A percentile compares a stretch with the other conserved stretches of the same genome.
phyloP scores from a whole-genome alignment of 2,329 filamentous ascomycete genomes.

The Didymella arachidicola region DNA sequence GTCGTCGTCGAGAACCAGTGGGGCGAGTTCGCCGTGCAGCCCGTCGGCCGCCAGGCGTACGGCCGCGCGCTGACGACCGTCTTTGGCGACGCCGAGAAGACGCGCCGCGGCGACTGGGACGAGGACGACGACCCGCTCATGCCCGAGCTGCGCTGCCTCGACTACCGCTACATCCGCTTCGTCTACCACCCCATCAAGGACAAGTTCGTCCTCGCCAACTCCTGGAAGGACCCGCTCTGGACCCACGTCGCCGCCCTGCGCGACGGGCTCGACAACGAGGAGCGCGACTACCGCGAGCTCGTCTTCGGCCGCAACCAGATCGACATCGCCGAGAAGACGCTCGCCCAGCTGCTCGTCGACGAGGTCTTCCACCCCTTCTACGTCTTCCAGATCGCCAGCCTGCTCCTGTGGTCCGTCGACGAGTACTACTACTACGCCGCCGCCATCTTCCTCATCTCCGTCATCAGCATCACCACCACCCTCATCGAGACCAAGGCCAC shows the following conservation, averaged over 20 bases:
- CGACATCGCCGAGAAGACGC: slow-evolving; percentile 89
- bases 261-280: slow-evolving; percentile 83
- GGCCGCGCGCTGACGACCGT: slow-evolving; percentile 70
- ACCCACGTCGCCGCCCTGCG: slow-evolving; percentile 77
- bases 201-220: slow-evolving; percentile 83
- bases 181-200: slow-evolving; percentile 89
- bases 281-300: slow-evolving; percentile 80
- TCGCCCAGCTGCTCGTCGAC: slow-evolving; percentile 82
- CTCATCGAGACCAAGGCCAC: slow-evolving; percentile 91
- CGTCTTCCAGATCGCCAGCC: slow-evolving; percentile 94
- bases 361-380: slow-evolving; percentile 99
- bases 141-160: slow-evolving; percentile 75
- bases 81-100: slow-evolving; percentile 73
- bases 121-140: slow-evolving; percentile 80
- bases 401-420: slow-evolving; percentile 93
- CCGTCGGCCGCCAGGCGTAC: slow-evolving; percentile 67
- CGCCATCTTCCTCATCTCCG: slow-evolving; percentile 93
- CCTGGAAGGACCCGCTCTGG: slow-evolving; percentile 96
- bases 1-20: slow-evolving; percentile 97
- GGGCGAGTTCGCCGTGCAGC: slow-evolving; percentile 85
- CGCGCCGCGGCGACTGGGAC: slow-evolving; percentile 71
- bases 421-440: slow-evolving; percentile 97
- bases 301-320: slow-evolving; percentile 93
- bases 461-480: slow-evolving; percentile 88
- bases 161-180: slow-evolving; percentile 94